Conservation (phyloP, 495 filamentous ascomycete species). For the Xylaria acuta region DNA sequence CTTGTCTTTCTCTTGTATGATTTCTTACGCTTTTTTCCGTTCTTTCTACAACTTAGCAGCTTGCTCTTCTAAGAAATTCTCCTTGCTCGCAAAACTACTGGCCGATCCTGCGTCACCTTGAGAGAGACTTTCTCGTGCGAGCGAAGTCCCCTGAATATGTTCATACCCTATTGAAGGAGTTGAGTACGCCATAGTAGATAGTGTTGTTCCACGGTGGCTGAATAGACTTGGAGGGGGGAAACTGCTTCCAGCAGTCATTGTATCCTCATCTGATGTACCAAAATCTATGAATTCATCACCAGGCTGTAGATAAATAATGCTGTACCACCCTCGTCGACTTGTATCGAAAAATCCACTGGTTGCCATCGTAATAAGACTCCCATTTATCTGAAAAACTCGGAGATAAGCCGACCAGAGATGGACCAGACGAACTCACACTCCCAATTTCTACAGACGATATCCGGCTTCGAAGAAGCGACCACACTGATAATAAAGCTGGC, state of each 20-base stretch:
- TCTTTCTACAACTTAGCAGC: not conserved
- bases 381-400: constrained; percentile 50
- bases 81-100: not conserved
- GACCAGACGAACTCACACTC: not conserved
- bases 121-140: not conserved
- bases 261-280: constrained; percentile 6
- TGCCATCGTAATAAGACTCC: constrained; percentile 57
- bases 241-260: constrained; percentile 18
- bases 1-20: constrained; percentile 20
- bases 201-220: constrained; percentile 18
- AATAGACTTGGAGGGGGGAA: constrained; percentile 18
- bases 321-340: constrained; percentile 49
- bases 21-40: constrained; percentile 13
- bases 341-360: constrained; percentile 51
- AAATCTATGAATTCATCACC: constrained; percentile 47
- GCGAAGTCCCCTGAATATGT: not conserved
- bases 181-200: not conserved
- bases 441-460: not conserved
- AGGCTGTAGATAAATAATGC: constrained; percentile 52
- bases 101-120: not conserved
- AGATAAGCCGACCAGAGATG: not conserved
- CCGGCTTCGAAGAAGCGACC: not conserved
- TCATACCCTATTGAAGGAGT: not conserved
- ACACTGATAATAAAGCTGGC: not conserved
- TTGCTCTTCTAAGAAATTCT: constrained; percentile 5